Base-by-base conservation (phyloP, 2,329 filamentous ascomycete species). In the Cladosporium sp. region DNA sequence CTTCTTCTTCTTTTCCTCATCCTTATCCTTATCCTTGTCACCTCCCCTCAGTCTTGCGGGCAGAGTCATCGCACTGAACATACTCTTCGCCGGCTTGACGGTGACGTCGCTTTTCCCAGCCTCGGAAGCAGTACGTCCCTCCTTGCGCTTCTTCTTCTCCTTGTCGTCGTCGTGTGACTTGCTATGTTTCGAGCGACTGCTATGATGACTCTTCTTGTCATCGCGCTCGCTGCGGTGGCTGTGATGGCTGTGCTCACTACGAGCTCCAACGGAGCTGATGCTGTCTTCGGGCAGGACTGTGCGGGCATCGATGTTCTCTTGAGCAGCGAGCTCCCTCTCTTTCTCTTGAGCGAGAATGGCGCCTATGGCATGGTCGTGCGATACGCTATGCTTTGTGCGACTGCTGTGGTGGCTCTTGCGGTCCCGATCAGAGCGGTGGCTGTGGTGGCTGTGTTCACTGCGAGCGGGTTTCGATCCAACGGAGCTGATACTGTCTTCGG, bases 401-500 rank as follows among this genome's bases (percentile, higher is more conserved):
- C 62, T 63, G 36, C 54, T 49, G 18, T 59, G 36, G 55, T 12
- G 52, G n/a, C 65, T 38, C 32, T 41, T 12, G 52, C 47, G 28
- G 52, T 59, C 28, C 18, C 55, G 54, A 18, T 55, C 34, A 12
- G 21, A 28, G 11, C 61, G 61, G 14, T 65, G 41, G 21, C 21
- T 49, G 63, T 44, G 63, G 32, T 65, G 57, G 21, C 57, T 65
- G 24, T 59, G 41, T 12, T 65, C 63, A 47, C 63, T 65, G 30
- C 63, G 63, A 21, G 63, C 55, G 6, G 63, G 30, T 30, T 55
- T 60, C 4, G 65, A 55, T 10, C 32, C 36, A 10, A 76, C 78
- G 71, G 81, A 79, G 18, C 80, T 82, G 68, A 84, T 82, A 64
- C 79, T 81, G 67, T 84, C 82, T 66, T 81, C 80, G 1, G 82